phyloP scores from a whole-genome alignment of 495 filamentous ascomycete genomes.

The Penicillium cinerascens region DNA sequence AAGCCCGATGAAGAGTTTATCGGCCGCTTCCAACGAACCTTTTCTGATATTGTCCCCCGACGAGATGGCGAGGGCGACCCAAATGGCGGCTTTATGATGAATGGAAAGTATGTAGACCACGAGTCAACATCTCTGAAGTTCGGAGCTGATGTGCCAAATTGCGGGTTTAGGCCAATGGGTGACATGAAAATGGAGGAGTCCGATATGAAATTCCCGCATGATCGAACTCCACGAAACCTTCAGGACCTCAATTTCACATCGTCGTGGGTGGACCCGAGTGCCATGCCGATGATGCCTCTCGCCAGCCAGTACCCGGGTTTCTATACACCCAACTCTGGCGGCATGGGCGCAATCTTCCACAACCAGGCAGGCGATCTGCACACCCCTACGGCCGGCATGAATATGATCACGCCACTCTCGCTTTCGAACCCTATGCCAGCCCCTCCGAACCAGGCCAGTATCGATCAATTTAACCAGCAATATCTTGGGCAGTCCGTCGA shows the following conservation, averaged over 20 bases:
- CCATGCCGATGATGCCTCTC: slow-evolving; percentile 73
- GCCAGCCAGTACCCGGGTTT: slow-evolving; percentile 77
- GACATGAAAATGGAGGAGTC: slow-evolving; percentile 43
- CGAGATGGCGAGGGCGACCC: slow-evolving; percentile 11
- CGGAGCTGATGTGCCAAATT: slow-evolving; percentile 6
- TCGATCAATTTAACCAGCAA: slow-evolving; percentile 59
- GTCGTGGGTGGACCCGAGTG: slow-evolving; percentile 78
- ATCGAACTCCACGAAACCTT: slow-evolving; percentile 71
- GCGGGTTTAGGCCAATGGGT: slow-evolving; percentile 6
- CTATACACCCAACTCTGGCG: slow-evolving; percentile 85
- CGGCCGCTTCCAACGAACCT: slow-evolving; percentile 75
- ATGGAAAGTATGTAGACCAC: slow-evolving; percentile 23
- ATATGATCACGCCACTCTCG: slow-evolving; percentile 81
- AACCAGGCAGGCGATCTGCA: slow-evolving; percentile 85
- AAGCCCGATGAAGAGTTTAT: slow-evolving; percentile 85
- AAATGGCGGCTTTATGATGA: slow-evolving; percentile 12
- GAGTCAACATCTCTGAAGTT: neutral
- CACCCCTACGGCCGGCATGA: slow-evolving; percentile 72
- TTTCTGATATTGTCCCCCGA: slow-evolving; percentile 58
- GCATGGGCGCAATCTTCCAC: slow-evolving; percentile 78
- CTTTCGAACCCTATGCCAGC: slow-evolving; percentile 61
- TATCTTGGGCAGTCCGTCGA: slow-evolving; percentile 67
- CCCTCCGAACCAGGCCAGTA: slow-evolving; percentile 18
- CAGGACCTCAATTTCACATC: slow-evolving; percentile 86
- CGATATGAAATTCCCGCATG: slow-evolving; percentile 63